Evolutionary conservation across 2,329 filamentous ascomycete species (phyloP).

Genomic region (Aurifilum marmelostoma): DNA sequence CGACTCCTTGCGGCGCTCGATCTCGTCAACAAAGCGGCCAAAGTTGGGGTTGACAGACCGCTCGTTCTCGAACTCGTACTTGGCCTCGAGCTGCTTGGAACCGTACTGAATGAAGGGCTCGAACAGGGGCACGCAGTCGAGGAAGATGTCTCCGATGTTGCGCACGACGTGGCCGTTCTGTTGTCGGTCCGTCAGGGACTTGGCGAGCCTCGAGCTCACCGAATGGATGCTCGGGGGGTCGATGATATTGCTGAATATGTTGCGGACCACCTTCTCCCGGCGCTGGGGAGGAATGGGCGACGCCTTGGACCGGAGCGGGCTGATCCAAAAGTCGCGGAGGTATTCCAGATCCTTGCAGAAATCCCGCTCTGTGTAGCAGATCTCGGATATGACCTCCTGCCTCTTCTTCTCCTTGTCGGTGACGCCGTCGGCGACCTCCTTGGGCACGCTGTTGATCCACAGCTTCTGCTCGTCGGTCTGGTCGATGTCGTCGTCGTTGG

Average conservation of each 20-base stretch:
- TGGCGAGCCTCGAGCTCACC: constrained; percentile 87
- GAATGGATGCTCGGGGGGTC: constrained; percentile 80
- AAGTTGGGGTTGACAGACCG: constrained; percentile 84
- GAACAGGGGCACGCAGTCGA: constrained; percentile 89
- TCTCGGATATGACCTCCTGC: constrained; percentile 96
- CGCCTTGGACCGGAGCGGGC: constrained; percentile 77
- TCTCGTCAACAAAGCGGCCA: constrained; percentile 91
- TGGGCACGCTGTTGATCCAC: constrained; percentile 98
- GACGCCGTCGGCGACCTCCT: constrained; percentile 89
- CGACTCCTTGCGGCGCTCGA: constrained; percentile 93
- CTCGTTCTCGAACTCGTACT: constrained; percentile 98
- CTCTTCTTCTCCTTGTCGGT: constrained; percentile 93
- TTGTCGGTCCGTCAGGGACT: constrained; percentile 85
- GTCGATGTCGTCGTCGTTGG: constrained; percentile 79
- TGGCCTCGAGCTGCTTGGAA: constrained; percentile 92
- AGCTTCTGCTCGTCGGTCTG: constrained; percentile 91
- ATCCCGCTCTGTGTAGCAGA: constrained; percentile 98
- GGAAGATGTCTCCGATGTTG: constrained; percentile 90
- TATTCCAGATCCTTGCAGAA: constrained; percentile 99
- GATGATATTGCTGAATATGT: constrained; percentile 94
- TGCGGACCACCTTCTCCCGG: constrained; percentile 87
- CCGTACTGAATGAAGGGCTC: constrained; percentile 96
- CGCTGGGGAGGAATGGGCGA: constrained; percentile 89
- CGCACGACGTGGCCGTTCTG: constrained; percentile 87
- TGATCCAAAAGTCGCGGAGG: constrained; percentile 97